phyloP scores from a whole-genome alignment of 2,329 filamentous ascomycete species.

The Whalleya microplaca region DNA sequence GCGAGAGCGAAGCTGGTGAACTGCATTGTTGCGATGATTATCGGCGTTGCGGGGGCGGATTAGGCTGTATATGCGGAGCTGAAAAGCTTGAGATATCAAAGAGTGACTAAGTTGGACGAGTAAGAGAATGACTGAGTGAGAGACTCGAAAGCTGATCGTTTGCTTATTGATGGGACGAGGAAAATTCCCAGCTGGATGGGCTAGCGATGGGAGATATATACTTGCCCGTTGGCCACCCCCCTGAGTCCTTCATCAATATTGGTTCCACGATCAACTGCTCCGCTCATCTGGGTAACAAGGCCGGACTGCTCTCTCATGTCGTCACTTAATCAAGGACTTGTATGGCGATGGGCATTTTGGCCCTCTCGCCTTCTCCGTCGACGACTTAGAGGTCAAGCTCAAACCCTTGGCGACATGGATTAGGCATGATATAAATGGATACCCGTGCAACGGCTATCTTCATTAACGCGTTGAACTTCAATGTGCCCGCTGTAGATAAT shows the following conservation, averaged over 20 bases:
- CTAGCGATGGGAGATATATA: conserved; percentile 28
- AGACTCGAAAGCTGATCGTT: conserved; percentile 29
- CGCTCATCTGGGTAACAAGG: conserved; percentile 9
- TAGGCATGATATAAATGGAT: conserved; percentile 12
- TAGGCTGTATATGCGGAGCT: conserved; percentile 7
- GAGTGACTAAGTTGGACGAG: conserved; percentile 32
- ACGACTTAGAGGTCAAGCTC: conserved; percentile 6
- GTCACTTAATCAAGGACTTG: conserved; percentile 21
- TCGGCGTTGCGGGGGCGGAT: conserved; percentile 7
- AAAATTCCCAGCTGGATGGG: conserved; percentile 12
- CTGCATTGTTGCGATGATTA: conserved; percentile 35
- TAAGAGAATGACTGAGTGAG: conserved; percentile 32
- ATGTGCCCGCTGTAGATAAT: neutral
- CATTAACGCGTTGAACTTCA: conserved; percentile 5
- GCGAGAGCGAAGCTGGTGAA: conserved; percentile 37
- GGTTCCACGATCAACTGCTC: conserved; percentile 11
- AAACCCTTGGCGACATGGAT: conserved; percentile 20
- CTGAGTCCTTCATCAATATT: conserved; percentile 14
- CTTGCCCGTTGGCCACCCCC: conserved; percentile 4
- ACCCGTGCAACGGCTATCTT: conserved; percentile 10
- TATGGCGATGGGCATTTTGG: conserved; percentile 26
- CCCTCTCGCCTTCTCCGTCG: conserved; percentile 11
- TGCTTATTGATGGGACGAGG: conserved; percentile 19
- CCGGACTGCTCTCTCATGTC: conserved; percentile 13
- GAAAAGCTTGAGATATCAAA: conserved; percentile 28